Base-by-base conservation (phyloP, 2,329 filamentous ascomycete species). In the Grosmannia clavigera region DNA sequence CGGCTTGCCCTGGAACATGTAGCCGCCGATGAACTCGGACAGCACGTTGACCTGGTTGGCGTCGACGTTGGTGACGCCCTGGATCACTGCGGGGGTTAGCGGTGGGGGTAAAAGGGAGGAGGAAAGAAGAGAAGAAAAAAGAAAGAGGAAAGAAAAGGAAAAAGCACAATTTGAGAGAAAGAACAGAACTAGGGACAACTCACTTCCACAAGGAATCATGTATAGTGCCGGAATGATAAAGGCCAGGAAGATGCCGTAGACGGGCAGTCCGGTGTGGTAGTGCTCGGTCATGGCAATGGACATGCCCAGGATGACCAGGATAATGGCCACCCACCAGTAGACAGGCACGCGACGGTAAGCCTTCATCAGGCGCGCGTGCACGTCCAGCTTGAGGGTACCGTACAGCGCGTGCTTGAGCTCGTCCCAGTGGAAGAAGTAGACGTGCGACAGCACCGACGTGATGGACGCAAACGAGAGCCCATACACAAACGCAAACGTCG, bases 351-450 rank as follows among this genome's bases (percentile, higher is more conserved):
- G 65, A 16, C 58, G 67, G 61, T 78, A 64, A 4, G 7, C 2
- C 25, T 14, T 14, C 62, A 64, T 64, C 29, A 64, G 61, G 25
- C 62, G 62, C 14, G 57, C 59, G 58, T 64, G 62, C 27, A 64
- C 52, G 52, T 64, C 62, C 22, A 69, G 66, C 54, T 66, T 67
- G 25, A 65, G 64, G n/a, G 68, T 63, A 2, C 69, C 68, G 19
- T 64, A 64, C 7, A 70, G 16, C 1, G 66, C 67, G 19, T 68
- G 65, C 35, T 65, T 65, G n/a, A 71, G 64, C 52, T 70, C 68
- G 6, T 66, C 62, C 85, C 85, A 87, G 67, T 88, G 86, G 67
- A 92, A 80, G 72, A 89, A 88, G 72, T 86, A 81, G 56, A 70
- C 66, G 54, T 71, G 69, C 10, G 68, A 67, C 22, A 70, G 59